A percentile compares a stretch with the other conserved stretches of the same genome.
phyloP scores from a whole-genome alignment of 768 basidiomycete genomes.

The Calvatia gigantea region DNA sequence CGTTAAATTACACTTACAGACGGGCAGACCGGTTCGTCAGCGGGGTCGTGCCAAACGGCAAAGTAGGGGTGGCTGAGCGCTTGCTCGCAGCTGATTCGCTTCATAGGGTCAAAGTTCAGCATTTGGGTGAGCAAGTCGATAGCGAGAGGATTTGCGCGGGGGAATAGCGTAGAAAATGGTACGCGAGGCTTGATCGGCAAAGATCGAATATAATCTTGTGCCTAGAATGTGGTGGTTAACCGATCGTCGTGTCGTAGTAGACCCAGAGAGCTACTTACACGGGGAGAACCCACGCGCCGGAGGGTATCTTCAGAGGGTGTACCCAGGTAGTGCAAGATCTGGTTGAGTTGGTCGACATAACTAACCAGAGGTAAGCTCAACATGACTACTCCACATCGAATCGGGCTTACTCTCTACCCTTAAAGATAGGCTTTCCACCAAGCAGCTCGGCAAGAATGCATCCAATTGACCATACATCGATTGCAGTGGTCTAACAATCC shows the following conservation, averaged over 20 bases:
- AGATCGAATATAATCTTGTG: slow-evolving; percentile 97
- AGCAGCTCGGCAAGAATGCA: slow-evolving; percentile 93
- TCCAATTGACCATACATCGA: slow-evolving; percentile 96
- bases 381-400: neutral
- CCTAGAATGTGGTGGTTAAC: slow-evolving; percentile 40
- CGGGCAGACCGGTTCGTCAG: slow-evolving; percentile 88
- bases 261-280: slow-evolving; percentile 46
- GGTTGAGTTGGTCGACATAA: slow-evolving; percentile 98
- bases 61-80: slow-evolving; percentile 94
- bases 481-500: slow-evolving; percentile 66
- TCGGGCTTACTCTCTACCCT: slow-evolving; percentile 84
- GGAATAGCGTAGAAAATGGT: slow-evolving; percentile 88
- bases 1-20: slow-evolving; percentile 41
- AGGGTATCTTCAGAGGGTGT: slow-evolving; percentile 97
- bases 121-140: slow-evolving; percentile 90
- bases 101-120: slow-evolving; percentile 94
- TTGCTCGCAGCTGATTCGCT: slow-evolving; percentile 94
- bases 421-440: slow-evolving; percentile 93
- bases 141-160: slow-evolving; percentile 89
- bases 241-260: neutral
- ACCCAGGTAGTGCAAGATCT: slow-evolving; percentile 97
- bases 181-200: slow-evolving; percentile 96
- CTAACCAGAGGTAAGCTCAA: slow-evolving; percentile 32
- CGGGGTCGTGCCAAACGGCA: slow-evolving; percentile 96
- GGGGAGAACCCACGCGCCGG: slow-evolving; percentile 91